Conservation (phyloP, 768 basidiomycete species). For the Cystoderma amianthinum region DNA sequence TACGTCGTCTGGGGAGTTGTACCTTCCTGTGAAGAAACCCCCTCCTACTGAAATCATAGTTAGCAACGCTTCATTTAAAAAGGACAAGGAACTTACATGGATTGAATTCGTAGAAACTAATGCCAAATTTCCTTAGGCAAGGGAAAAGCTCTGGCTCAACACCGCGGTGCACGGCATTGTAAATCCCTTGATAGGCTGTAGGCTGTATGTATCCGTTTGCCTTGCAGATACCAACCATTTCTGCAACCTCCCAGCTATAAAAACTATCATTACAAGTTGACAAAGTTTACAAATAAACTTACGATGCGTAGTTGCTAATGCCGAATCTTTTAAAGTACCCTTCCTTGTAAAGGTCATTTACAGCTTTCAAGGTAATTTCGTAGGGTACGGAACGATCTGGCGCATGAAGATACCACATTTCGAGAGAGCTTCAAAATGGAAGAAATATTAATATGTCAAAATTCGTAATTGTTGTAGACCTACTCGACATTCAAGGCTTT, state of each 20-base stretch:
- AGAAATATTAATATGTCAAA: no score
- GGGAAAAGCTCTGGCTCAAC: slow-evolving; percentile 43
- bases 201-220: slow-evolving; percentile 47
- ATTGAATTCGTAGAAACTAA: slow-evolving; percentile 51
- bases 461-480: no score
- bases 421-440: slow-evolving; percentile 31
- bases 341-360: slow-evolving; percentile 49
- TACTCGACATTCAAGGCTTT: slow-evolving; percentile 36
- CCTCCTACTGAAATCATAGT: slow-evolving; percentile 39
- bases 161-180: slow-evolving; percentile 31
- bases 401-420: slow-evolving; percentile 51
- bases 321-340: slow-evolving; percentile 59
- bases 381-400: slow-evolving; percentile 54
- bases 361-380: slow-evolving; percentile 44
- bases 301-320: slow-evolving; percentile 56
- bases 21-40: slow-evolving; percentile 53
- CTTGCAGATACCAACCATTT: slow-evolving; percentile 51
- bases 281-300: background rate
- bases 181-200: slow-evolving; percentile 46
- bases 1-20: slow-evolving; percentile 28
- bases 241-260: slow-evolving; percentile 52
- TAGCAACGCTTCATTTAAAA: background rate
- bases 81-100: slow-evolving; percentile 27
- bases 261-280: slow-evolving; percentile 5
- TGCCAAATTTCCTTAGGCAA: slow-evolving; percentile 49